Conservation (phyloP, 2,329 filamentous ascomycete genomes). For the Graphiopsis chlorocephala region DNA sequence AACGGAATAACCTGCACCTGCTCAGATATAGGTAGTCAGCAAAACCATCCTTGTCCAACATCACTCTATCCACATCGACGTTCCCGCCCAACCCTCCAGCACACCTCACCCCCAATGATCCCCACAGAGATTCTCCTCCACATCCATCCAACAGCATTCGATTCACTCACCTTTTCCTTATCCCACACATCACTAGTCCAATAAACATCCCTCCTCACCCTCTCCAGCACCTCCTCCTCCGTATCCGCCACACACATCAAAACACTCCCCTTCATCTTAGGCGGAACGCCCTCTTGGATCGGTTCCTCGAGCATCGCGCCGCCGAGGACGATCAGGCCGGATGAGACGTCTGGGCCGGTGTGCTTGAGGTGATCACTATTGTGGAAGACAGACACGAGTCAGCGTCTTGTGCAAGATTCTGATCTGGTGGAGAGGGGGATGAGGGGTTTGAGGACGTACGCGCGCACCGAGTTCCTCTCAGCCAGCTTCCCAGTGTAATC, state of each 20-base stretch:
- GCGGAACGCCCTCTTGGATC: slow-evolving; percentile 60
- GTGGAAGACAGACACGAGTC: slow-evolving; percentile 14
- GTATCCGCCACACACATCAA: slow-evolving; percentile 65
- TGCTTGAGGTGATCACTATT: slow-evolving; percentile 55
- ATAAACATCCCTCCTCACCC: slow-evolving; percentile 72
- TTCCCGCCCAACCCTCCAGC: too few relatives aligned
- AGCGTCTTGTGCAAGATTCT: slow-evolving; percentile 25
- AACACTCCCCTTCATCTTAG: slow-evolving; percentile 72
- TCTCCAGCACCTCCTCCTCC: slow-evolving; percentile 66
- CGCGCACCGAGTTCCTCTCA: slow-evolving; percentile 43
- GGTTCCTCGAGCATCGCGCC: slow-evolving; percentile 67
- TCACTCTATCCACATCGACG: too few relatives aligned
- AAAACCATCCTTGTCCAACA: not conserved
- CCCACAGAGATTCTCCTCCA: too few relatives aligned
- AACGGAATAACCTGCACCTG: slow-evolving; percentile 48
- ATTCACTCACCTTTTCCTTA: slow-evolving; percentile 43
- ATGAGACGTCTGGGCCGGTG: slow-evolving; percentile 52
- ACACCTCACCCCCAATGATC: too few relatives aligned
- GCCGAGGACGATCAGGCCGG: slow-evolving; percentile 62
- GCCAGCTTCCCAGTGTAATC: slow-evolving; percentile 43
- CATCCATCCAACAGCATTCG: not conserved
- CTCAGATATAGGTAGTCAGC: slow-evolving; percentile 6
- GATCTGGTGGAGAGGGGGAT: slow-evolving; percentile 25
- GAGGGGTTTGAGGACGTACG: slow-evolving; percentile 25
- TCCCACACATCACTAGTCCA: slow-evolving; percentile 74